Evolutionary conservation across 495 filamentous ascomycete genomes (phyloP), one percentile per base, ranked within the genome.

Genomic region (Talaromyces stipitatus): DNA sequence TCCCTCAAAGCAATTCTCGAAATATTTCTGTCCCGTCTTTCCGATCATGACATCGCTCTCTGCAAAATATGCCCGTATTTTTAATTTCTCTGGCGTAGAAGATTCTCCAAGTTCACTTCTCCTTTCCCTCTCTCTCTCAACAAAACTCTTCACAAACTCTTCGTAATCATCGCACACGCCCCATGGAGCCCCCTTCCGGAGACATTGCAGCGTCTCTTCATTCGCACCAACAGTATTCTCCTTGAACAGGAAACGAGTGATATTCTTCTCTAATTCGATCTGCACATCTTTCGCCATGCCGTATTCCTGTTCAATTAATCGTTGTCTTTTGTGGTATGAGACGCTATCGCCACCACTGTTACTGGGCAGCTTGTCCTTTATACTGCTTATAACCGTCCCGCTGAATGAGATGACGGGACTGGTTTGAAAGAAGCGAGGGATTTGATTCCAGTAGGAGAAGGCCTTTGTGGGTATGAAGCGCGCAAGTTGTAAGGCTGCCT

Each of bases 341-440:
- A n/a, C 38, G 4, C 61, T 48, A 22, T 52, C 28, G 9, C 29
- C 18, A 23, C 16, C 28, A 30, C 26, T n/a, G n/a, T n/a, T n/a
- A n/a, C n/a, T 20, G 16, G 50, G 29, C 1, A 63, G 54, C 3
- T 26, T 16, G 12, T 12, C 38, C 5, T 50, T 54, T 10, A 11
- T 29, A 18, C 20, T 46, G 12, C 46, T 58, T 7, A 71, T 14
- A 0, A 65, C 23, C 0, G 56, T 47, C 1, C 63, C 64, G 20
- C 69, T 72, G 2, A 60, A 54, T 1, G 64, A 57, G 4, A 65
- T 45, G 0, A 62, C 57, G 1, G 70, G 66, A 6, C 43, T 56
- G 1, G 65, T 66, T 24, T 69, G 60, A n/a, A 74, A 57, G 60
- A 76, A 72, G 14, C 59, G 61, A 7, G 68, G 66, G 9, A 74